These are phyloP conservation scores for Herpetospermum pedunculosum DNA, from an alignment of 306 rosid species.

Conservation along the genomic window DNA sequence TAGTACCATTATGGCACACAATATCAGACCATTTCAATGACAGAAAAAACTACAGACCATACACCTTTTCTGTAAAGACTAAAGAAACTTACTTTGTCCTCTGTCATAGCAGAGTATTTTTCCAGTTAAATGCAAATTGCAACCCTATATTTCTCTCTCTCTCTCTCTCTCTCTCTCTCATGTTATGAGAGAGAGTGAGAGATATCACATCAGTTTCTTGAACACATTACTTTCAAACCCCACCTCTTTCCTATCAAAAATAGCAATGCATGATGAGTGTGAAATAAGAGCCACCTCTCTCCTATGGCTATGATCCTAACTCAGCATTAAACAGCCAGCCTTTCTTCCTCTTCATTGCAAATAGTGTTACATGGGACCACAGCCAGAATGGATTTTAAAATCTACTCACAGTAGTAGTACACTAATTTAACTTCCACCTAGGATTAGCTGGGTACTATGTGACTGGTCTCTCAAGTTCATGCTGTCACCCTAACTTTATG, in stretches of 20 bases:
- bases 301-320: constrained; percentile 2
- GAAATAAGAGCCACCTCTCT: constrained; percentile 4
- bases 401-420: background rate
- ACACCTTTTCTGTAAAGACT: background rate
- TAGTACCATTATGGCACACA: background rate
- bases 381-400: background rate
- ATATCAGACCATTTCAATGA: background rate
- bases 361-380: constrained; percentile 5
- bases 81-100: background rate
- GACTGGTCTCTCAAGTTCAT: background rate
- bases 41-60: background rate
- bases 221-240: background rate
- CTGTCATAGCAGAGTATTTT: background rate
- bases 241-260: constrained; percentile 10
- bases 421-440: background rate
- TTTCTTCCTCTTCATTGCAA: background rate
- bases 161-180: background rate
- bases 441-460: background rate
- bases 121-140: background rate
- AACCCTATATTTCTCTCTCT: background rate
- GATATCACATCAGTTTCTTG: background rate
- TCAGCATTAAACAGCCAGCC: constrained; percentile 1
- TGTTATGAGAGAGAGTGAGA: background rate
- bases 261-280: constrained; percentile 1
- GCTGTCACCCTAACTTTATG: background rate